phyloP scores from a whole-genome alignment of 2,329 filamentous ascomycete genomes.

The Aureobasidium sp. region DNA sequence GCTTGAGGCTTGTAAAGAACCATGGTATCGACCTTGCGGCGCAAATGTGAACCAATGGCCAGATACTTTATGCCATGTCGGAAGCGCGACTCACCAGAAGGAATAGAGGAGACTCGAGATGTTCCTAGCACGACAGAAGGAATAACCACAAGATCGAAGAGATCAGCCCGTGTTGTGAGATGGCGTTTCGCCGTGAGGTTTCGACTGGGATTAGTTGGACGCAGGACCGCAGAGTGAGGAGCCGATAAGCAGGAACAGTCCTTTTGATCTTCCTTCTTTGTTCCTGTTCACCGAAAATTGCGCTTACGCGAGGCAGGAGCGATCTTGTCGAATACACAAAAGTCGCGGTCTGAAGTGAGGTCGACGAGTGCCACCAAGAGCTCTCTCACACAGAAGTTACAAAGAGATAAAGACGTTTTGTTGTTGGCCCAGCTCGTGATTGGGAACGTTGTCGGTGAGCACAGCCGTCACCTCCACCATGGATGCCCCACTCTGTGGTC shows the following conservation, averaged over 20 bases:
- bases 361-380: not conserved
- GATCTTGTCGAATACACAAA: not conserved
- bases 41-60: not conserved
- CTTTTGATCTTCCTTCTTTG: not conserved
- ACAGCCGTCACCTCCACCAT: slow-evolving; percentile 3
- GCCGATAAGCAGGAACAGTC: slow-evolving; percentile 10
- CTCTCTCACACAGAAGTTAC: not conserved
- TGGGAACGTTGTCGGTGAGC: slow-evolving; percentile 8
- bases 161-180: slow-evolving; percentile 1
- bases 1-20: not conserved
- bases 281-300: not conserved
- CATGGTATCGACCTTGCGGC: not conserved
- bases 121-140: slow-evolving; percentile 1
- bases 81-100: not conserved
- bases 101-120: not conserved
- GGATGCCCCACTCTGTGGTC: slow-evolving; percentile 2
- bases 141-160: not conserved
- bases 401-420: slow-evolving; percentile 6
- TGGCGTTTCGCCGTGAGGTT: not conserved
- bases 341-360: not conserved
- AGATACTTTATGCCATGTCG: not conserved
- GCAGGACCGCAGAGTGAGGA: slow-evolving; percentile 10
- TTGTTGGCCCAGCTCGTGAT: slow-evolving; percentile 1
- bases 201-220: slow-evolving; percentile 4
- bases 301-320: not conserved